Conservation (phyloP, 139 green algal species). For the Gonium pectorale region DNA sequence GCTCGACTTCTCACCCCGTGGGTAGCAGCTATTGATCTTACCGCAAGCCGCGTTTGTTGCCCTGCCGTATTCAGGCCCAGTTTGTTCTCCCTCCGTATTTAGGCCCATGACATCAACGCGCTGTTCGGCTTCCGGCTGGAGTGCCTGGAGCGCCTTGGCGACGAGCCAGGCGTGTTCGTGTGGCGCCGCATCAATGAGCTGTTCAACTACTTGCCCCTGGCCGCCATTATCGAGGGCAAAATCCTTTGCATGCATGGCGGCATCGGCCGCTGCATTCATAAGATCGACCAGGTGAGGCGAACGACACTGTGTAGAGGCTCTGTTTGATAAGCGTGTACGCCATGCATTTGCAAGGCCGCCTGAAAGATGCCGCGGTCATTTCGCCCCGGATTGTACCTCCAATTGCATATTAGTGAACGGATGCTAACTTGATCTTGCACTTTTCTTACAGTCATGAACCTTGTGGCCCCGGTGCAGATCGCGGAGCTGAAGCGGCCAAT, state of each 20-base stretch:
- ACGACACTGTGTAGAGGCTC: too few relatives aligned
- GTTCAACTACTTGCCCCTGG: slow-evolving; percentile 99
- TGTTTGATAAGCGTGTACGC: too few relatives aligned
- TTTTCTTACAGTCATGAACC: too few relatives aligned
- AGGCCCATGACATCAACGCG: slow-evolving; percentile 96
- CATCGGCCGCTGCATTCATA: slow-evolving; percentile 94
- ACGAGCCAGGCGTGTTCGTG: slow-evolving; percentile 84
- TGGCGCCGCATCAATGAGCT: slow-evolving; percentile 97
- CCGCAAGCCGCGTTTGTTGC: background rate
- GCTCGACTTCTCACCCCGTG: too few relatives aligned
- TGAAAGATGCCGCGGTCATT: too few relatives aligned
- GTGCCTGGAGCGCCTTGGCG: slow-evolving; percentile 95
- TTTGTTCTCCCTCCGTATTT: background rate
- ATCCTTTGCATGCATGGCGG: slow-evolving; percentile 99
- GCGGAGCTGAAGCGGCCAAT: slow-evolving; percentile 90
- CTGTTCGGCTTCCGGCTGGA: slow-evolving; percentile 99
- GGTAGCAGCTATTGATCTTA: too few relatives aligned
- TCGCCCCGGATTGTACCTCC: too few relatives aligned
- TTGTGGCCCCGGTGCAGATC: slow-evolving; percentile 86
- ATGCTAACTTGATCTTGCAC: too few relatives aligned
- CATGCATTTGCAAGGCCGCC: too few relatives aligned
- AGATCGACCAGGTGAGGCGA: slow-evolving; percentile 69
- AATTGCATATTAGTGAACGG: too few relatives aligned
- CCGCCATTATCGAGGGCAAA: slow-evolving; percentile 94
- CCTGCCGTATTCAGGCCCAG: background rate